These are phyloP conservation scores for Phytophthora citrophthora DNA, from an alignment of 352 stramenopile genomes.

Conservation along the genomic window DNA sequence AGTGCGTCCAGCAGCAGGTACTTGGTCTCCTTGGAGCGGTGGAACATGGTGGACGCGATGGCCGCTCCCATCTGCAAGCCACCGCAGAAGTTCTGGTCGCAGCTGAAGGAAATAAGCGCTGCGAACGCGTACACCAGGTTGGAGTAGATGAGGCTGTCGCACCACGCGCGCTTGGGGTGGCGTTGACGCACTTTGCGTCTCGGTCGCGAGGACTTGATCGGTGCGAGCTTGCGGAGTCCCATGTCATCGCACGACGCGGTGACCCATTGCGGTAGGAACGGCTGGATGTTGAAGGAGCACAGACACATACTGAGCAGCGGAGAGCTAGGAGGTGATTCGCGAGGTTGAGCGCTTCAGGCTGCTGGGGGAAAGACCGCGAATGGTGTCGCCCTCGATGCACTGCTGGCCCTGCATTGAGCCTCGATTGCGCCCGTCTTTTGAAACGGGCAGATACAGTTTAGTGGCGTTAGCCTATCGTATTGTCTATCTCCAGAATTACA, in stretches of 20 bases:
- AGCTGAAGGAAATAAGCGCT: conserved; percentile 72
- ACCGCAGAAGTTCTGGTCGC: conserved; percentile 75
- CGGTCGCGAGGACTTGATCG: conserved; percentile 38
- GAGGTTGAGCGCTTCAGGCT: conserved; percentile 17
- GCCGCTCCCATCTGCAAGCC: conserved; percentile 73
- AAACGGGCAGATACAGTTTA: conserved; percentile 25
- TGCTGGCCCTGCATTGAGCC: conserved; percentile 18
- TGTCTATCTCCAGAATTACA: background rate
- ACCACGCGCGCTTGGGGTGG: conserved; percentile 66
- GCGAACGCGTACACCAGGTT: conserved; percentile 82
- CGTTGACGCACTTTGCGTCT: conserved; percentile 52
- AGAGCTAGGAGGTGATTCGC: background rate
- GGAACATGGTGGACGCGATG: conserved; percentile 79
- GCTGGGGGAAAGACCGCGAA: conserved; percentile 31
- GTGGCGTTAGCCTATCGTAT: conserved; percentile 3
- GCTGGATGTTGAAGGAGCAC: conserved; percentile 39
- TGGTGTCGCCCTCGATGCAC: conserved; percentile 14
- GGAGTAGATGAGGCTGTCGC: conserved; percentile 82
- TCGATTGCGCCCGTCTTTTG: conserved; percentile 13
- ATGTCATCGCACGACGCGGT: conserved; percentile 35
- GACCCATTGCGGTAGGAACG: conserved; percentile 44
- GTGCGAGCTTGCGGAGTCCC: conserved; percentile 43
- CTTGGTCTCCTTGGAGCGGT: conserved; percentile 85
- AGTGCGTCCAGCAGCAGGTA: conserved; percentile 80
- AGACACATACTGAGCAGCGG: conserved; percentile 30